Base-by-base conservation (phyloP, 1,284 basidiomycete species). In the Schizophyllum commune region DNA sequence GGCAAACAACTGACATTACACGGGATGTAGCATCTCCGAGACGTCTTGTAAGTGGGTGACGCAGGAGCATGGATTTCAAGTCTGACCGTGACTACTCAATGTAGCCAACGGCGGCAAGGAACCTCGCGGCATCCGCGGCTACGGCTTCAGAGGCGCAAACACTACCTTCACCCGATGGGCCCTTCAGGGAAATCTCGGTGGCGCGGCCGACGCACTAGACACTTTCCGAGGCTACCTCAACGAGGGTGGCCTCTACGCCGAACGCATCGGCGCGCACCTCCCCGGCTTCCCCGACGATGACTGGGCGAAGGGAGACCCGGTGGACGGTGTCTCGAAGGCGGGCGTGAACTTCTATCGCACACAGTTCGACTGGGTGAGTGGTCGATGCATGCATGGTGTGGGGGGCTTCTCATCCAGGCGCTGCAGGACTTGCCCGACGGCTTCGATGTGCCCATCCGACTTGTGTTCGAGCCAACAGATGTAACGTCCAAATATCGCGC, bases 291-390 rank as follows among this genome's bases (percentile, higher is more conserved):
- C 79, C 19, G 77, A 79, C 62, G 68, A 71, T 5, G 57, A 63
- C 2, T 83, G 83, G 82, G 61, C 64, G 22, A 62, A 59, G 39
- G 77, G 73, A 4, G 73, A 69, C 21, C 74, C 78, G 34, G 61
- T 76, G 5, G 57, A 69, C 51, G 74, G 74, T 2, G 68, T 81
- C 27, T 70, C 72, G 17, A 72, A 71, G 53, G 75, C 80, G 32
- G 79, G 81, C 1, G 74, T 83, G 21, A 81, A 79, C 58, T 83
- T 84, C 69, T 83, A 77, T 70, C 71, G 81, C 8, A 81, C 82
- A 1, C 76, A 75, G 2, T 83, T 84, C 65, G 67, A 75, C 61
- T 68, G 39, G 39, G 39, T 47, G 9, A 11, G 39, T 47, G 13
- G 13, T 11, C 17, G 3, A 81, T 60, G 77, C 77, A 62, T 20